phyloP scores from a whole-genome alignment of 768 basidiomycete genomes.

The Trametes cingulata region DNA sequence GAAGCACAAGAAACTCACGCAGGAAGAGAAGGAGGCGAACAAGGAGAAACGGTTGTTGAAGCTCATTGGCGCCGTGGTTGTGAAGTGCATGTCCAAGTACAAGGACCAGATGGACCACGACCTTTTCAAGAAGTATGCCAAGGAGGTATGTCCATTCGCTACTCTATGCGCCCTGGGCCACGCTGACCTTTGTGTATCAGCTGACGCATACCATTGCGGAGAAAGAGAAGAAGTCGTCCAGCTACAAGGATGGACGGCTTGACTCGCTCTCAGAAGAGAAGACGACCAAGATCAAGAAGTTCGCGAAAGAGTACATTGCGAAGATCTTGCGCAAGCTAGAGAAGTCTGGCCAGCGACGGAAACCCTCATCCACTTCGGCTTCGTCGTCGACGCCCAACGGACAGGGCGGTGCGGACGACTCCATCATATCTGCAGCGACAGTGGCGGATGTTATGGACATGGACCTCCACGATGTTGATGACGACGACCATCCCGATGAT shows the following conservation, averaged over 20 bases:
- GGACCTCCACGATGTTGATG: constrained; percentile 36
- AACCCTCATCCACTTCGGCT: constrained; percentile 4
- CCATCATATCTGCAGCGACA: constrained; percentile 31
- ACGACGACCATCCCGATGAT: constrained; percentile 22
- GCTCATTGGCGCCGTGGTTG: constrained; percentile 87
- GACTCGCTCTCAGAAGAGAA: constrained; percentile 87
- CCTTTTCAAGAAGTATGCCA: constrained; percentile 91
- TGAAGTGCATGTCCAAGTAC: constrained; percentile 91
- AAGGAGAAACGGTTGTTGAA: constrained; percentile 85
- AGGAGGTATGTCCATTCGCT: constrained; percentile 64
- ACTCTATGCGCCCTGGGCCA: neutral
- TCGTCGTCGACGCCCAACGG: constrained; percentile 18
- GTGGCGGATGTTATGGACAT: constrained; percentile 44
- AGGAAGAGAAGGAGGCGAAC: constrained; percentile 62
- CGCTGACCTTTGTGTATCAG: constrained; percentile 40
- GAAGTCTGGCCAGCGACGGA: constrained; percentile 40
- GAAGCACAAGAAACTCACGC: constrained; percentile 43
- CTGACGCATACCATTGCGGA: constrained; percentile 85
- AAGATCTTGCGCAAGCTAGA: constrained; percentile 75
- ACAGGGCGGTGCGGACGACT: constrained; percentile 36
- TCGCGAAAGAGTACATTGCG: constrained; percentile 85
- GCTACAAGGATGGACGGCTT: constrained; percentile 72
- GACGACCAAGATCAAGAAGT: constrained; percentile 85
- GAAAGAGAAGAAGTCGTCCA: constrained; percentile 91
- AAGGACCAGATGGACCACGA: constrained; percentile 73